Evolutionary conservation across 2,329 filamentous ascomycete genomes (phyloP), one percentile per base, ranked within the genome.

Genomic region (Phialemoniopsis sp.): DNA sequence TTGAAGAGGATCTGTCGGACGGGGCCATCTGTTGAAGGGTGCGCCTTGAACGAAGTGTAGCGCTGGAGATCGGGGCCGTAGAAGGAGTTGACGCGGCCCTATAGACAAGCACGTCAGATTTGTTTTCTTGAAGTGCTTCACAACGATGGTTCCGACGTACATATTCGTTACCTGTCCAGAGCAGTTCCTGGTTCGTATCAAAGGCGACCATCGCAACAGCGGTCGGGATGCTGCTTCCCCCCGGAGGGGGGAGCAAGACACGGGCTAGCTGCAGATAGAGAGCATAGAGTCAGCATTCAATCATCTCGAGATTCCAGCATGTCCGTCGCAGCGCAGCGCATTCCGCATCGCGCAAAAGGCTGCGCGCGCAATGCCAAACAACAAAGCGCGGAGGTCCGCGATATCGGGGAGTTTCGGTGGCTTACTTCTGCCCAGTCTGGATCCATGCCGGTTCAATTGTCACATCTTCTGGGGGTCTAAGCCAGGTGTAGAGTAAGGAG

Each of bases 161-260:
- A 72, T 83, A 88, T 67, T 93, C 87, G 62, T 93, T 95, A 34
- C 90, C 94, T 4, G 83, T 81, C 93, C 94, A 98, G 38, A 98
- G 67, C 29, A 98, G 75, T 62, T 98, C 93, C 60, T 95, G 86
- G 30, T 76, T 74, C 41, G 85, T 85, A 62, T 98, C 93, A 63
- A 98, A 98, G 35, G 86, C 85, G 61, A 96, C 78, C 3, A 89
- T 84, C 33, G 86, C 84, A 50, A 89, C 80, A 41, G 80, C 80
- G 16, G 85, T 85, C 32, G 82, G 76, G 54, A 85, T 69, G 49
- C 76, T 76, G 67, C 85, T 82, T 54, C 80, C 72, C 57, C 80
- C 83, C 55, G 86, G 82, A 54, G 87, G 82, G 61, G 89, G 87
- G 64, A 94, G 80, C 60, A 82, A 77, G 66, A 93, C 81, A 64